Conservation (phyloP, 2,329 filamentous ascomycete genomes). For the Apiospora koreana region DNA sequence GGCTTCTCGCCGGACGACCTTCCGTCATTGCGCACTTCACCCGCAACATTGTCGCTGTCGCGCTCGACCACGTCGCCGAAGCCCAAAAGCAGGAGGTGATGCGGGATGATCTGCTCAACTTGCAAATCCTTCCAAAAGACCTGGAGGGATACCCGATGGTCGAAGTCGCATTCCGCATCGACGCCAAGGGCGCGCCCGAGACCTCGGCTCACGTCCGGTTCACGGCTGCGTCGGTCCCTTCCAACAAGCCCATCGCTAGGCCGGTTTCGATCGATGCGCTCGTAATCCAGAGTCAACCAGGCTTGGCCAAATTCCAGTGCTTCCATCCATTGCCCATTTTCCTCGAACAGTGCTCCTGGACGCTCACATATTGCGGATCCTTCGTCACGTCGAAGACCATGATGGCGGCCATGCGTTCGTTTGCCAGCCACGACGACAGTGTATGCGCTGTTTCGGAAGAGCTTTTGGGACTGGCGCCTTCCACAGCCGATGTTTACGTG, state of each 20-base stretch:
- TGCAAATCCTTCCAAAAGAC: conserved; percentile 15
- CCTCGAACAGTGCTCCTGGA: conserved; percentile 38
- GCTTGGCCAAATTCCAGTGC: conserved; percentile 36
- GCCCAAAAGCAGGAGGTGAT: conserved; percentile 16
- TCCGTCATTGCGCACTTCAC: conserved; percentile 31
- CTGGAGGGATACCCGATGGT: conserved; percentile 24
- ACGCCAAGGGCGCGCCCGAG: conserved; percentile 24
- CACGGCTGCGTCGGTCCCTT: conserved; percentile 31
- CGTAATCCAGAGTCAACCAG: conserved; percentile 32
- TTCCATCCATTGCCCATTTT: conserved; percentile 39
- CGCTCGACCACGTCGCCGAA: conserved; percentile 41
- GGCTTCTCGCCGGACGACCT: conserved; percentile 29
- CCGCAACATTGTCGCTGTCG: conserved; percentile 36
- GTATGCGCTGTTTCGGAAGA: conserved; percentile 32
- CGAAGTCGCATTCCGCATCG: conserved; percentile 33
- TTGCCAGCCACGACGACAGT: conserved; percentile 30
- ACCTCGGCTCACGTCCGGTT: conserved; percentile 37
- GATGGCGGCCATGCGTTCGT: conserved; percentile 36
- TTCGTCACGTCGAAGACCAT: conserved; percentile 43
- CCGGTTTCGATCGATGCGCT: conserved; percentile 40
- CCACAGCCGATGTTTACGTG: not conserved
- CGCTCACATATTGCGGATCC: conserved; percentile 37
- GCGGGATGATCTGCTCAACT: conserved; percentile 18
- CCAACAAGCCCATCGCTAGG: conserved; percentile 28
- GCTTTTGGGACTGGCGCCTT: conserved; percentile 9